Conservation (phyloP, 768 basidiomycete genomes). For the Tubosaeta sp. region DNA sequence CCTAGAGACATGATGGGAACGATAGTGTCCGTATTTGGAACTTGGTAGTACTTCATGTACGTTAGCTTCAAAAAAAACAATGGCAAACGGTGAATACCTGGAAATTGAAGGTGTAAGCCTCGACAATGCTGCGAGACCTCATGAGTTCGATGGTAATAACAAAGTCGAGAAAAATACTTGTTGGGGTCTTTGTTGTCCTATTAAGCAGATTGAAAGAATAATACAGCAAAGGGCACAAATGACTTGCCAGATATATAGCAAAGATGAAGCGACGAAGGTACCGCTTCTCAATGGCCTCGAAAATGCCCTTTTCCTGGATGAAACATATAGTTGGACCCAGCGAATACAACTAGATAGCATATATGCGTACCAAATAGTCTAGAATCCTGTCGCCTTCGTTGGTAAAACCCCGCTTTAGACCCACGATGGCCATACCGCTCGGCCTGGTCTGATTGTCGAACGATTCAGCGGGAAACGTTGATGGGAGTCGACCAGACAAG, state of each 20-base stretch:
- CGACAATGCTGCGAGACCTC: constrained; percentile 57
- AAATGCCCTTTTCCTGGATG: constrained; percentile 76
- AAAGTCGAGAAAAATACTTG: constrained; percentile 46
- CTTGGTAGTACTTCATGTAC: constrained; percentile 55
- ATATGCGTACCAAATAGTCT: constrained; percentile 64
- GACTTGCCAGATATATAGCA: constrained; percentile 72
- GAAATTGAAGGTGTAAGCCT: constrained; percentile 88
- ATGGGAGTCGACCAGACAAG: constrained; percentile 29
- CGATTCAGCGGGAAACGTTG: constrained; percentile 30
- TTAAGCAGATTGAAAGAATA: constrained; percentile 1
- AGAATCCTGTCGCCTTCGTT: constrained; percentile 80
- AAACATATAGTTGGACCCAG: constrained; percentile 4
- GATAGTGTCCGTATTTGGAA: constrained; percentile 54
- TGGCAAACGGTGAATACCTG: constrained; percentile 38
- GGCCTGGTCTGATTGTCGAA: constrained; percentile 37
- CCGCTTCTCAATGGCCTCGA: constrained; percentile 79
- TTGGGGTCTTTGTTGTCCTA: constrained; percentile 84
- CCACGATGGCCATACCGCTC: constrained; percentile 70
- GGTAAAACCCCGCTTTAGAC: constrained; percentile 70
- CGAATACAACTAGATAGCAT: constrained; percentile 8
- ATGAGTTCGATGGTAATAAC: constrained; percentile 12
- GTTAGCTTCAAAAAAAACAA: constrained; percentile 3
- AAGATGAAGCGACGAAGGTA: constrained; percentile 85
- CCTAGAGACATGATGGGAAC: constrained; percentile 76
- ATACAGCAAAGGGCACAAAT: neutral